phyloP scores from a whole-genome alignment of 2,329 filamentous ascomycete species.

The Chaetomium sp. region DNA sequence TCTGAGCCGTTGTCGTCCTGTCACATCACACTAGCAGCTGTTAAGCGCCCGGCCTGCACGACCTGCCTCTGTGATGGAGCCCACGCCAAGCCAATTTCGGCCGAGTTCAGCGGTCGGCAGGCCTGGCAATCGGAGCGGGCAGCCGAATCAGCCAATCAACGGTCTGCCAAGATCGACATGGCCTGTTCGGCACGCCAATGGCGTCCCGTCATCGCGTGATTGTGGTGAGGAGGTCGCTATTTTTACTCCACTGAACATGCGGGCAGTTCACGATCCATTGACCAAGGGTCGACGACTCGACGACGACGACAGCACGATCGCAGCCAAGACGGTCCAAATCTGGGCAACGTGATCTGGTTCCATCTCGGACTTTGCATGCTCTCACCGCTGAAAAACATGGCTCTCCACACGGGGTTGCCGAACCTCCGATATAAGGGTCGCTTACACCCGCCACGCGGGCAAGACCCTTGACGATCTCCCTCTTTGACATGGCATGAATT shows the following conservation, averaged over 20 bases:
- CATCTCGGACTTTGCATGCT: not conserved
- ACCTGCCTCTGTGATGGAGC: slow-evolving; percentile 7
- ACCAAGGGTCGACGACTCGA: not conserved
- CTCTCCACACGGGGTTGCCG: not conserved
- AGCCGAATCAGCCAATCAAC: slow-evolving; percentile 10
- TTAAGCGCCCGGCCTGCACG: slow-evolving; percentile 18
- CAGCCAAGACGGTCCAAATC: slow-evolving; percentile 5
- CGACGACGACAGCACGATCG: not conserved
- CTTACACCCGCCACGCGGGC: slow-evolving; percentile 4
- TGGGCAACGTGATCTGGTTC: not conserved
- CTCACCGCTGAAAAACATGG: slow-evolving; percentile 5
- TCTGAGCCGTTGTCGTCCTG: not conserved
- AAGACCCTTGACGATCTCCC: not conserved
- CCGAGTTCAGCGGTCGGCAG: not conserved
- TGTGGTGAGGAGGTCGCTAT: slow-evolving; percentile 9
- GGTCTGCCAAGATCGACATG: slow-evolving; percentile 2
- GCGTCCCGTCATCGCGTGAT: slow-evolving; percentile 1
- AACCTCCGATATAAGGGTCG: slow-evolving; percentile 10
- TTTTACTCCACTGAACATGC: slow-evolving; percentile 10
- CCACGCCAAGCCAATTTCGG: slow-evolving; percentile 14
- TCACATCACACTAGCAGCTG: slow-evolving; percentile 5
- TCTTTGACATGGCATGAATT: not conserved
- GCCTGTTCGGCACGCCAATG: slow-evolving; percentile 11
- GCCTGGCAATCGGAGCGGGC: slow-evolving; percentile 1
- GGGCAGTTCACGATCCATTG: slow-evolving; percentile 5